These are phyloP conservation scores for Pseudogymnoascus sp. DNA, from an alignment of 2,329 filamentous ascomycete genomes.

Conservation along the genomic window DNA sequence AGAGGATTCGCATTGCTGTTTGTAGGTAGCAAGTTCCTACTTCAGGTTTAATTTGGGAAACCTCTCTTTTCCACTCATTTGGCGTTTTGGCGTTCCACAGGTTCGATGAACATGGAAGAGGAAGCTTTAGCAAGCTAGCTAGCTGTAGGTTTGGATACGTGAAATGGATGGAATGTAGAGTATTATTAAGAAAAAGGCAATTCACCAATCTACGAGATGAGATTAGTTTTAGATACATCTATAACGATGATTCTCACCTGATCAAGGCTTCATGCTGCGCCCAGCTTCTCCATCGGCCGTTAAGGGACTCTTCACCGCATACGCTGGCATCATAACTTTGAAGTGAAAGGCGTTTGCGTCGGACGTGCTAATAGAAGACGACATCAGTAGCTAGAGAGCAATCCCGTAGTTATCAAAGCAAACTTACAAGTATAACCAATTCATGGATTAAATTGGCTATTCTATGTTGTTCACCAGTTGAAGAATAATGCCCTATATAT, in stretches of 20 bases:
- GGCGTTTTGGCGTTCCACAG: background rate
- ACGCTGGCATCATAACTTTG: background rate
- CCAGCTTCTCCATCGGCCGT: background rate
- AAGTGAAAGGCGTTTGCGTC: background rate
- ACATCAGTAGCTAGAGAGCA: background rate
- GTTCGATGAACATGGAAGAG: background rate
- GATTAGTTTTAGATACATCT: background rate
- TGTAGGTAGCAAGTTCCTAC: constrained; percentile 18
- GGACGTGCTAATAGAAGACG: background rate
- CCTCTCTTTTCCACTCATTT: background rate
- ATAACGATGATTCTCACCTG: background rate
- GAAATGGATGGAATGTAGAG: background rate
- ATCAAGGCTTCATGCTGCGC: background rate
- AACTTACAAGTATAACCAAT: background rate
- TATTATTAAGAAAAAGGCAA: background rate
- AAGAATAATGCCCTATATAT: background rate
- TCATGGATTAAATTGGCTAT: background rate
- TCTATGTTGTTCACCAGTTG: background rate
- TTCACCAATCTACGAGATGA: background rate
- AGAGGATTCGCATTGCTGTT: background rate
- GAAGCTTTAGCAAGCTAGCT: background rate
- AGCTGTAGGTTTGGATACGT: background rate
- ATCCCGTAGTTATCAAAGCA: background rate
- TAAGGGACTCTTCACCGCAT: background rate
- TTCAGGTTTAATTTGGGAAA: constrained; percentile 17